Conservation (phyloP, 2,329 filamentous ascomycete species). For the Aspergillus quadricinctus region DNA sequence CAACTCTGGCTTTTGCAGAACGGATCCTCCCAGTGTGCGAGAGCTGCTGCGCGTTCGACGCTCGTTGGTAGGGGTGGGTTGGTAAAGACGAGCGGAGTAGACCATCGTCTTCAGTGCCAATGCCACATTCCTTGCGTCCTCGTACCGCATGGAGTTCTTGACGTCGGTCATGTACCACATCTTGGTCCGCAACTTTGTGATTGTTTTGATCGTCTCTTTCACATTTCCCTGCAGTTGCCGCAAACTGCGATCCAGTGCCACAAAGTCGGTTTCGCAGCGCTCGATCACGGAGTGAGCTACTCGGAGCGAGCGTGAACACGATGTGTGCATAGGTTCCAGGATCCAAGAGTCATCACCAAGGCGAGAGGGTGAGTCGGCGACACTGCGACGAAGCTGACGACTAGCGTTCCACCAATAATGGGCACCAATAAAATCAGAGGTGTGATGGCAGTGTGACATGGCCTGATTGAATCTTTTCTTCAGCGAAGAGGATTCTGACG, state of each 20-base stretch:
- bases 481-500: slow-evolving; percentile 20
- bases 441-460: slow-evolving; percentile 69
- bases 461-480: slow-evolving; percentile 56
- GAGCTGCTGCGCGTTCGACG: slow-evolving; percentile 36
- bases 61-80: slow-evolving; percentile 23
- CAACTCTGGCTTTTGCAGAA: slow-evolving; percentile 74
- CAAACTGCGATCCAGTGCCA: slow-evolving; percentile 78
- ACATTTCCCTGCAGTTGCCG: slow-evolving; percentile 71
- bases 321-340: slow-evolving; percentile 67
- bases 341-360: slow-evolving; percentile 63
- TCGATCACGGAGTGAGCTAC: slow-evolving; percentile 30
- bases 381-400: slow-evolving; percentile 63
- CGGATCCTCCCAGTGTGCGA: slow-evolving; percentile 51
- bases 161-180: slow-evolving; percentile 99
- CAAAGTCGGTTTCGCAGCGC: slow-evolving; percentile 48
- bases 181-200: slow-evolving; percentile 80
- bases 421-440: slow-evolving; percentile 77
- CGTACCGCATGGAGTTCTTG: slow-evolving; percentile 81
- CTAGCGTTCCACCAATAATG: slow-evolving; percentile 83
- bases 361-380: slow-evolving; percentile 47
- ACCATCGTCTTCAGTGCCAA: slow-evolving; percentile 87
- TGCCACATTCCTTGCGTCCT: slow-evolving; percentile 80
- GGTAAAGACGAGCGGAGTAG: slow-evolving; percentile 44
- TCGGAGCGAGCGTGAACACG: slow-evolving; percentile 38
- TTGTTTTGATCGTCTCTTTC: slow-evolving; percentile 67